phyloP scores from a whole-genome alignment of 164 flowering plant species.

The Cinnamomum micranthum region DNA sequence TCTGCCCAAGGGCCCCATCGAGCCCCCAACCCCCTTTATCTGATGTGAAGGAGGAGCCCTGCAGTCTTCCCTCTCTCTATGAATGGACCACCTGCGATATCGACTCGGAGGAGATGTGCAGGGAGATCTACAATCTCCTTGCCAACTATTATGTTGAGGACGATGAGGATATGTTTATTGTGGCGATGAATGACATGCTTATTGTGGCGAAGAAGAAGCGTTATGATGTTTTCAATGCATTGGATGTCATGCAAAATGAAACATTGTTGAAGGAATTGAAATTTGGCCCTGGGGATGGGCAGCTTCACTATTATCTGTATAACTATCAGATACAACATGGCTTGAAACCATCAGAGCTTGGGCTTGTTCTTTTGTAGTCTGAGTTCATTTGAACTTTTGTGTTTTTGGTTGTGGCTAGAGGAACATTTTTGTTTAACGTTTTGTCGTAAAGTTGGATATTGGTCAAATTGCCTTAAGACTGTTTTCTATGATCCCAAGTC shows the following conservation, averaged over 20 bases:
- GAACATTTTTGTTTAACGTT: slow-evolving; percentile 1
- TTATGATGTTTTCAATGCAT: slow-evolving; percentile 52
- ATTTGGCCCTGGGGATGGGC: slow-evolving; percentile 56
- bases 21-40: slow-evolving; percentile 42
- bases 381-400: background rate
- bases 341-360: slow-evolving; percentile 48
- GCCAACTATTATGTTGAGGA: slow-evolving; percentile 51
- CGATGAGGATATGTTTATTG: slow-evolving; percentile 57
- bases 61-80: slow-evolving; percentile 36
- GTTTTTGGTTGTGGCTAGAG: background rate
- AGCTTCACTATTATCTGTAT: slow-evolving; percentile 54
- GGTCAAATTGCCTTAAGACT: background rate
- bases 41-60: slow-evolving; percentile 51
- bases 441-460: background rate
- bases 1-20: slow-evolving; percentile 47
- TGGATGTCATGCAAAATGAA: slow-evolving; percentile 54
- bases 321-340: slow-evolving; percentile 39
- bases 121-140: slow-evolving; percentile 40
- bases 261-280: slow-evolving; percentile 48
- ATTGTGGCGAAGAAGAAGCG: slow-evolving; percentile 46
- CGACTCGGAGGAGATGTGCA: slow-evolving; percentile 37
- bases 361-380: slow-evolving; percentile 48
- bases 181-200: slow-evolving; percentile 55
- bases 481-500: no score
- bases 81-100: slow-evolving; percentile 54